phyloP scores from a whole-genome alignment of 2,329 filamentous ascomycete species.

The Macrophomina pseudophaseolina region DNA sequence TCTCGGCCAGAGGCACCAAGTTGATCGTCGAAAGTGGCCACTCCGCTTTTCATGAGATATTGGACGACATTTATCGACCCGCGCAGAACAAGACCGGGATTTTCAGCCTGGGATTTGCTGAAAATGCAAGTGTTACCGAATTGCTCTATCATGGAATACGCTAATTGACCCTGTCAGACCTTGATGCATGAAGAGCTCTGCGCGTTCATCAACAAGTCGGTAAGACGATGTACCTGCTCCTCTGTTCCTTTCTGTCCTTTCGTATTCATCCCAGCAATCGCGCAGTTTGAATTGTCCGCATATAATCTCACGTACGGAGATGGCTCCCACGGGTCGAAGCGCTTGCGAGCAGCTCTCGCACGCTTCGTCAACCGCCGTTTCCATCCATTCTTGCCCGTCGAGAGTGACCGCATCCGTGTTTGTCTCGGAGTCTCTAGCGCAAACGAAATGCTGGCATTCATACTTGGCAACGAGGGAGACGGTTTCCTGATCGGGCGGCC shows the following conservation, averaged over 20 bases:
- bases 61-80: conserved; percentile 53
- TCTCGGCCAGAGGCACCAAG: background rate
- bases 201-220: conserved; percentile 48
- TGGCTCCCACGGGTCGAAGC: conserved; percentile 45
- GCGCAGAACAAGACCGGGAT: conserved; percentile 51
- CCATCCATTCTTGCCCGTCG: conserved; percentile 40
- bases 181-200: conserved; percentile 58
- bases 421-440: conserved; percentile 50
- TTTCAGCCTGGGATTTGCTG: conserved; percentile 58
- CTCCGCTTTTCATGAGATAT: conserved; percentile 38
- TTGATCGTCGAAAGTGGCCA: background rate
- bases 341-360: conserved; percentile 48
- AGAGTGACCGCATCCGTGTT: conserved; percentile 45
- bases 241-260: no score
- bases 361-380: conserved; percentile 51
- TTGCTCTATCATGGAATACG: background rate
- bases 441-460: conserved; percentile 50
- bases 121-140: conserved; percentile 44
- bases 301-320: conserved; percentile 49
- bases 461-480: conserved; percentile 51
- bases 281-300: conserved; percentile 2
- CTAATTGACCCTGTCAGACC: conserved; percentile 16
- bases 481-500: conserved; percentile 54
- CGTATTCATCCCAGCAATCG: no score
- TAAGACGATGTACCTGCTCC: conserved; percentile 31